Evolutionary conservation across 768 basidiomycete genomes (phyloP), one percentile per base, ranked within the genome.

Genomic region (Leccinellum albellum): DNA sequence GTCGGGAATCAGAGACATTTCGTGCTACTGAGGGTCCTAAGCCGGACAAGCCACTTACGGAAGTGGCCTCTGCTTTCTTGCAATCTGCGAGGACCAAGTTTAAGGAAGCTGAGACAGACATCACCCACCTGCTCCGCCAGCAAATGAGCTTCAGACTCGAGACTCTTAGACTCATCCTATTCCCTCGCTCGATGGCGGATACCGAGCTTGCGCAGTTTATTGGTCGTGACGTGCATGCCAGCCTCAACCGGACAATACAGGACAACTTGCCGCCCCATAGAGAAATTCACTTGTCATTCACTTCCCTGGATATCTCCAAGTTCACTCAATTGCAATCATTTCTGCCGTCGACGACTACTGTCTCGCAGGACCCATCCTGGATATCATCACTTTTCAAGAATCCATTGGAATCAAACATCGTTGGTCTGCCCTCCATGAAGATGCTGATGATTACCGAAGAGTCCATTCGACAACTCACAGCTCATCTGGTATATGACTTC

Each of bases 51-150:
- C 86, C 91, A 2, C 75, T 94, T 15, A 90, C 89, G 2, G 83
- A 88, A 13, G 90, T 94, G n/a, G 91, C 92, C 2, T 84, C 89
- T 60, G 89, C 91, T 29, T 89, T 93, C 84, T 70, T 94, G 37
- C 77, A 81, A 54, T 88, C 89, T 0, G 88, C 91, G 26, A 81
- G 84, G 42, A 84, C 76, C 44, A 82, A 84, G 21, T 82, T 91
- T 70, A 86, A 82, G 61, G 89, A 90, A 71, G 78, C 79, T 14
- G 88, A 87, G 56, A 71, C 74, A 9, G 80, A 75, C 1, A 70
- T 88, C 8, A 80, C 81, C 6, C 85, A 86, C 60, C 73, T 81
- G 15, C 82, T 94, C 58, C 76, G 79, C 50, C 89, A 92, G 67
- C 82, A 85, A 56, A 86, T 94, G 80, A 85, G 83, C 60, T 80